Base-by-base conservation (phyloP, 352 stramenopile species). In the Phytophthora europaea region DNA sequence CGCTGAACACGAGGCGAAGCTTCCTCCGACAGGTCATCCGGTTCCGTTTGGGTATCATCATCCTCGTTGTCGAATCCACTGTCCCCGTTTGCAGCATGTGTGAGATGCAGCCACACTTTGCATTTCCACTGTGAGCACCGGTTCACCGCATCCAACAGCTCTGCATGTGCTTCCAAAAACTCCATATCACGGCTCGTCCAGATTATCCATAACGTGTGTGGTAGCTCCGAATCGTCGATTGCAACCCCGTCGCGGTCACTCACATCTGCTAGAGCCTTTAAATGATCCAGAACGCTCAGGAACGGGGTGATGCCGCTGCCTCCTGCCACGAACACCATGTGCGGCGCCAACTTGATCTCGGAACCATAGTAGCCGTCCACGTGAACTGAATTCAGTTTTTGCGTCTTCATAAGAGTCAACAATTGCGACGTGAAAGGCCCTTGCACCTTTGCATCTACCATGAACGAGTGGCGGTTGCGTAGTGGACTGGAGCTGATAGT, bases 301-400 rank as follows among this genome's bases (percentile, higher is more conserved):
- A 94, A 93, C 31, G 88, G 88, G 6, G 87, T 90, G 80, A 94
- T 90, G 8, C 88, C 88, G 33, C 83, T 93, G 4, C 84, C 88
- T 50, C 84, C 88, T 31, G 84, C 86, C 38, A 94, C 55, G 53
- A 94, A 88, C 4, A 93, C 75, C 86, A 93, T 93, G 61, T 91
- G 77, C 20, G 73, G 67, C 56, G 77, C 64, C 43, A 81, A 43
- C 43, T 82, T 57, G 26, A 94, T 85, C 47, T 63, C 68, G 1
- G 84, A 82, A 22, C 86, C 88, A 66, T 94, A 94, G 67, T 91
- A 94, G 45, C 88, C 86, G 64, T 94, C 88, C 33, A 94, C 65
- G 20, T 81, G 74, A n/a, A 93, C 75, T 9, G 51, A 77, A 4
- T 69, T 28, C 22, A 94, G 65, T 18, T 78, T 73, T 9, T 88